phyloP scores from a whole-genome alignment of 2,329 filamentous ascomycete species.

The Alternaria sp. region DNA sequence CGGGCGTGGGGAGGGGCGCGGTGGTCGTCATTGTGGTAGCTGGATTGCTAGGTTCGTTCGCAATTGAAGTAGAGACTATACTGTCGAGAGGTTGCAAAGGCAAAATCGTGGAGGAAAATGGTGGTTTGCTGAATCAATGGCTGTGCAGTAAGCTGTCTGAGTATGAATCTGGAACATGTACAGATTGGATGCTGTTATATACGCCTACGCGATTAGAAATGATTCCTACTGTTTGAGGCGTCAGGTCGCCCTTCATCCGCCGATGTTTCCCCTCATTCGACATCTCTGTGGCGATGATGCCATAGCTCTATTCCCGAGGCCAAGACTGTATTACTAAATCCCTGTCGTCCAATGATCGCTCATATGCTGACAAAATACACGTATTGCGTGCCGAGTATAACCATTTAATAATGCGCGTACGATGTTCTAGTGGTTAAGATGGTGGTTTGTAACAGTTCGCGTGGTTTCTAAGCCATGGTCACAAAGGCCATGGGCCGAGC shows the following conservation, averaged over 20 bases:
- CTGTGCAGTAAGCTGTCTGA: conserved; percentile 19
- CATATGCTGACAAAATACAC: conserved; percentile 37
- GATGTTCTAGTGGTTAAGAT: background rate
- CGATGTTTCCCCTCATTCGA: conserved; percentile 26
- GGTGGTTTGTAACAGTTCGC: conserved; percentile 17
- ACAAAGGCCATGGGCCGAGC: background rate
- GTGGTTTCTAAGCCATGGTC: background rate
- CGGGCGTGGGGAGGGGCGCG: conserved; percentile 52
- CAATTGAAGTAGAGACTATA: background rate
- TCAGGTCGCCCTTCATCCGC: conserved; percentile 18
- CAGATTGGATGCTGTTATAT: conserved; percentile 31
- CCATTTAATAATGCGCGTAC: background rate
- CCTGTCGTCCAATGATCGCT: conserved; percentile 24
- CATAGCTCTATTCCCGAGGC: conserved; percentile 42
- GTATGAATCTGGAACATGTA: conserved; percentile 16
- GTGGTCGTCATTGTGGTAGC: conserved; percentile 54
- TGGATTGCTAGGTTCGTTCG: background rate
- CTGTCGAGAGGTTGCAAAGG: background rate
- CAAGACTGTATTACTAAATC: conserved; percentile 41
- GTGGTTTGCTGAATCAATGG: conserved; percentile 16
- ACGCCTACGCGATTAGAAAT: conserved; percentile 43
- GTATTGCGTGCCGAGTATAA: conserved; percentile 35
- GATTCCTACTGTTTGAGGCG: conserved; percentile 4
- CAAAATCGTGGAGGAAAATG: background rate
- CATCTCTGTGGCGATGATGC: conserved; percentile 43